phyloP scores from a whole-genome alignment of 768 basidiomycete genomes.

The Phylloporus sp. region DNA sequence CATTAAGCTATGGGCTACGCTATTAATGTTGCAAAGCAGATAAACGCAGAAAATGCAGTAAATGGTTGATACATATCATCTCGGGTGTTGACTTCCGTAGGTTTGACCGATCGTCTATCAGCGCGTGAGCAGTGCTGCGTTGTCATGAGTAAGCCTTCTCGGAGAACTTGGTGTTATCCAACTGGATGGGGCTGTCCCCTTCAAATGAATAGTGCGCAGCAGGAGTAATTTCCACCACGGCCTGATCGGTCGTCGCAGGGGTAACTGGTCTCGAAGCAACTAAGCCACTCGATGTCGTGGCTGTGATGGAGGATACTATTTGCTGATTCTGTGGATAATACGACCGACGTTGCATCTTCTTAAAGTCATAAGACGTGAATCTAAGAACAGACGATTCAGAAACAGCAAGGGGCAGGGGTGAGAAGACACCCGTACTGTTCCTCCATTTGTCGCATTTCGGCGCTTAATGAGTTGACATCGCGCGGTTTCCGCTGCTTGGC shows the following conservation, averaged over 20 bases:
- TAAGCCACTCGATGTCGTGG: slow-evolving; percentile 68
- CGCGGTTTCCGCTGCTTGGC: slow-evolving; percentile 91
- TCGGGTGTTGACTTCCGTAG: slow-evolving; percentile 1
- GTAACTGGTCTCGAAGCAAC: slow-evolving; percentile 73
- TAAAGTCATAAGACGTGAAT: slow-evolving; percentile 90
- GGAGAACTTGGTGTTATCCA: slow-evolving; percentile 37
- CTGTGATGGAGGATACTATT: slow-evolving; percentile 58
- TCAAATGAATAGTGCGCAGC: slow-evolving; percentile 42
- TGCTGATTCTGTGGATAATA: slow-evolving; percentile 86
- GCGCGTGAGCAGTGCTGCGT: not conserved
- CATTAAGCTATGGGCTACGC: slow-evolving; percentile 20
- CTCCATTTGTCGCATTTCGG: slow-evolving; percentile 97
- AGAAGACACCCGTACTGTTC: slow-evolving; percentile 70
- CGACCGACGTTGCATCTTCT: slow-evolving; percentile 85
- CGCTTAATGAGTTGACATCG: slow-evolving; percentile 73
- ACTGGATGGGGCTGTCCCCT: slow-evolving; percentile 34
- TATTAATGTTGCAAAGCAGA: slow-evolving; percentile 15
- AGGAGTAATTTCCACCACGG: slow-evolving; percentile 41
- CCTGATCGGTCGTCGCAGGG: slow-evolving; percentile 47
- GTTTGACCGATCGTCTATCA: not conserved
- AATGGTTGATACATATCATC: slow-evolving; percentile 20
- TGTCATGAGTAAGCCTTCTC: slow-evolving; percentile 52
- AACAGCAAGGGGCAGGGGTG: not conserved
- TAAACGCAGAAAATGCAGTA: slow-evolving; percentile 23
- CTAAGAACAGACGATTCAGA: slow-evolving; percentile 37